Evolutionary conservation across 2,329 filamentous ascomycete genomes (phyloP).

Genomic region (Lojkania enalia): DNA sequence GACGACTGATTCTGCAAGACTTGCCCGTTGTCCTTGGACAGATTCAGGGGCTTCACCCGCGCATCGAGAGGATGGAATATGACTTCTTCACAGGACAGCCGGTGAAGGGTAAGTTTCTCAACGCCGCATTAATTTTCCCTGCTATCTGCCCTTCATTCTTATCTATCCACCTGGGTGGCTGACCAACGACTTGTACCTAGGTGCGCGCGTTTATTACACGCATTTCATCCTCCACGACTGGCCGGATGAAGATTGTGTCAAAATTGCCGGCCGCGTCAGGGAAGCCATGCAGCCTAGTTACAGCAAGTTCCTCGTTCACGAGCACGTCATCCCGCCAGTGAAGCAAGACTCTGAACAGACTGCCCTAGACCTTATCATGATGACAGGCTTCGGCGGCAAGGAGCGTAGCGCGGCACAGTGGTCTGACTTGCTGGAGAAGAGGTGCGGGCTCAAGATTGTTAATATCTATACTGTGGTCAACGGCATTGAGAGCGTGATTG

Average conservation of each 20-base stretch:
- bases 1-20: slow-evolving; percentile 28
- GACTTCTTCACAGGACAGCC: slow-evolving; percentile 38
- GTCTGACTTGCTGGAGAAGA: slow-evolving; percentile 6
- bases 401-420: slow-evolving; percentile 7
- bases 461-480: no score
- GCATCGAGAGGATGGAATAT: slow-evolving; percentile 17
- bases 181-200: slow-evolving; percentile 3
- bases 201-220: slow-evolving; percentile 24
- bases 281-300: slow-evolving; percentile 22
- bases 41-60: background rate
- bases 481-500: no score
- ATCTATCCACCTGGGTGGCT: background rate
- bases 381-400: slow-evolving; percentile 10
- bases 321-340: slow-evolving; percentile 18
- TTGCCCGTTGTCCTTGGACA: slow-evolving; percentile 23
- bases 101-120: slow-evolving; percentile 25
- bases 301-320: slow-evolving; percentile 21
- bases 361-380: slow-evolving; percentile 12
- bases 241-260: slow-evolving; percentile 20
- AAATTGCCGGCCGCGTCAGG: slow-evolving; percentile 17
- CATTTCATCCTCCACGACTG: slow-evolving; percentile 29
- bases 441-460: no score
- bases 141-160: background rate
- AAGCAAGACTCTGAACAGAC: slow-evolving; percentile 3
- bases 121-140: background rate